A percentile compares a stretch with the other conserved stretches of the same genome.
phyloP scores from a whole-genome alignment of 75 land plant species.

The Sequoiadendron giganteum region DNA sequence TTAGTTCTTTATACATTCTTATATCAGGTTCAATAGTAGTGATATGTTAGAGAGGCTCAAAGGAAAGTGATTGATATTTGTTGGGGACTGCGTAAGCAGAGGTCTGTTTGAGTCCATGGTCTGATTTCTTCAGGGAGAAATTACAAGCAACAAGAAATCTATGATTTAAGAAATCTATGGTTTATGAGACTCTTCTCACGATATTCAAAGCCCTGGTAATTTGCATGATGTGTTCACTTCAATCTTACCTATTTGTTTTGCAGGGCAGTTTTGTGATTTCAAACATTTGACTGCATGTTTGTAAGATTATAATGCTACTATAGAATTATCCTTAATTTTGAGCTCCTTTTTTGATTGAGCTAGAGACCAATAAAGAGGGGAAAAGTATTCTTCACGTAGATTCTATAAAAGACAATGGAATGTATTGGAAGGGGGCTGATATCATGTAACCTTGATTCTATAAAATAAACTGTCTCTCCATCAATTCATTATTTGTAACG shows the following conservation, averaged over 20 bases:
- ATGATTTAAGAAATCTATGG: slow-evolving; percentile 39
- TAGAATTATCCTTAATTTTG: no score
- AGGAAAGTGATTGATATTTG: no score
- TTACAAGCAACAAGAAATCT: slow-evolving; percentile 38
- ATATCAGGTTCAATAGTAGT: no score
- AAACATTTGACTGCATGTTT: not conserved
- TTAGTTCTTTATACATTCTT: no score
- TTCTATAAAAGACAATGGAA: slow-evolving; percentile 19
- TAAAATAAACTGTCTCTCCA: no score
- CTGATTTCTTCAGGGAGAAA: slow-evolving; percentile 48
- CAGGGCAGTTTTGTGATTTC: slow-evolving; percentile 19
- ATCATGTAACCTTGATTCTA: no score
- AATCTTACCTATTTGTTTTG: not conserved
- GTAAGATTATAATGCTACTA: slow-evolving; percentile 36
- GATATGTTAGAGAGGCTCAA: no score
- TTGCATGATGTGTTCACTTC: slow-evolving; percentile 10
- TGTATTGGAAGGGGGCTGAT: slow-evolving; percentile 37
- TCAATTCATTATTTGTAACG: no score
- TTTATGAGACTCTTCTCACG: slow-evolving; percentile 49
- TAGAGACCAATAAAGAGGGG: slow-evolving; percentile 13
- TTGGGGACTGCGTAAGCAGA: slow-evolving; percentile 53
- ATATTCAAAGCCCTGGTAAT: no score
- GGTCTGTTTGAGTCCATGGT: slow-evolving; percentile 56
- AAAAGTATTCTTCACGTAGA: slow-evolving; percentile 28
- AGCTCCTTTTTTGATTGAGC: slow-evolving; percentile 26